These are phyloP conservation scores for Aquanectria penicillioides DNA, from an alignment of 2,329 filamentous ascomycete genomes.

Conservation along the genomic window DNA sequence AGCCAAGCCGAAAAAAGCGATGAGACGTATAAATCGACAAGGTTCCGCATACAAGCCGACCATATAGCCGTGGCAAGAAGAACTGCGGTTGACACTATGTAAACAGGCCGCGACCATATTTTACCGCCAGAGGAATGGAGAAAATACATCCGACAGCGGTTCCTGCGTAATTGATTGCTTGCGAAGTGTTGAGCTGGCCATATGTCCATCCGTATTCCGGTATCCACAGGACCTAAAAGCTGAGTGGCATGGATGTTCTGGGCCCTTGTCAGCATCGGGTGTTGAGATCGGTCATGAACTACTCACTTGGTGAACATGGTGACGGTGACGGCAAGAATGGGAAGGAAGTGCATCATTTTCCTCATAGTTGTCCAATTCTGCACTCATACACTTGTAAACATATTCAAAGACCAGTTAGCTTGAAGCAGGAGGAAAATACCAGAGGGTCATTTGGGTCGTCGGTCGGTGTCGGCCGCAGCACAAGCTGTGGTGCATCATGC, in stretches of 20 bases:
- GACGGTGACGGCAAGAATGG: slow-evolving; percentile 34
- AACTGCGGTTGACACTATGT: slow-evolving; percentile 35
- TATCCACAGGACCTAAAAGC: slow-evolving; percentile 44
- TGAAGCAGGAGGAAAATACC: too few relatives aligned
- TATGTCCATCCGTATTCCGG: slow-evolving; percentile 39
- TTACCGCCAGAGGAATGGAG: slow-evolving; percentile 44
- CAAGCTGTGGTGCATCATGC: too few relatives aligned
- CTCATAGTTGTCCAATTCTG: slow-evolving; percentile 41
- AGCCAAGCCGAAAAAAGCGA: slow-evolving; percentile 44
- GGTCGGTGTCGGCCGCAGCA: too few relatives aligned
- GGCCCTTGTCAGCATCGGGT: not conserved
- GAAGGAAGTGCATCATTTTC: slow-evolving; percentile 36
- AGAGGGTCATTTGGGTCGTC: not conserved
- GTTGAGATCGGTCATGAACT: slow-evolving; percentile 14
- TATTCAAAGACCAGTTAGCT: too few relatives aligned
- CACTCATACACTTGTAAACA: too few relatives aligned
- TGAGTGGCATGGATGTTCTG: slow-evolving; percentile 34
- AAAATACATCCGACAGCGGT: slow-evolving; percentile 43
- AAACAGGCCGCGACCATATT: slow-evolving; percentile 44
- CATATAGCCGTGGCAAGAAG: slow-evolving; percentile 33
- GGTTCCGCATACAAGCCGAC: slow-evolving; percentile 30
- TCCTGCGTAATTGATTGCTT: slow-evolving; percentile 39
- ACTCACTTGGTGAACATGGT: slow-evolving; percentile 34
- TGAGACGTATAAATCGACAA: slow-evolving; percentile 31
- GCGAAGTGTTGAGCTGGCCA: slow-evolving; percentile 32